Base-by-base conservation (phyloP, 2,329 filamentous ascomycete genomes). In the Paecilomyces dactylethromorphus region DNA sequence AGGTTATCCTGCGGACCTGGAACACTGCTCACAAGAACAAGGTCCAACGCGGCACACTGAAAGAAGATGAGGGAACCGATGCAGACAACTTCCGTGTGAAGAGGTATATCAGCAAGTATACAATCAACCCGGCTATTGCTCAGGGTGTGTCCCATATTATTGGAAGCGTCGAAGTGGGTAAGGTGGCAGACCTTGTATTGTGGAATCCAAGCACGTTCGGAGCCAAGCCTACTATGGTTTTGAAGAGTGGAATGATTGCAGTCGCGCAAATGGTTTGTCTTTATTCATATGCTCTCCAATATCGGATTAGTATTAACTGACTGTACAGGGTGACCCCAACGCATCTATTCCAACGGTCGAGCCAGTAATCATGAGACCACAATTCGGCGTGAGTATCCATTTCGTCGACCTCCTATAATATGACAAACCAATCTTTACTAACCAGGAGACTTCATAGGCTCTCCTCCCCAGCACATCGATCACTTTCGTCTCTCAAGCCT, bases 1-100 rank as follows among this genome's bases (percentile, higher is more conserved):
- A 97, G 78, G 93, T 97, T 57, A 86, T 97, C 61, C 81, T 95
- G 24, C 85, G 93, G 12, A 97, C 93, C 0, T 97, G 93, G 93
- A 92, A 97, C 76, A 97, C 93, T 2, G 93, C 93, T 0, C 91
- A 97, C 77, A 97, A 97, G 84, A 97, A 97, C 74, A 96, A 96
- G 76, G 71, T 87, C 18, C 92, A 97, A 76, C 84, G 92, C 8
- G 93, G 93, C 0, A 70, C 75, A 0, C 76, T 97, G 29, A 79
- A 84, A 6, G 90, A 96, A 78, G 93, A 97, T 68, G 81, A 88
- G 63, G 90, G 84, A 22, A 88, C 89, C 0, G 88, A 81, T 11
- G 91, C 89, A 0, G 93, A 97, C 71, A 97, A 97, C 74, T 92
- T 91, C 77, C 81, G 93, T 49, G 93, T 96, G 6, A 96, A 95